phyloP scores from a whole-genome alignment of 83 land plant genomes.

The Isoetes engelmannii region DNA sequence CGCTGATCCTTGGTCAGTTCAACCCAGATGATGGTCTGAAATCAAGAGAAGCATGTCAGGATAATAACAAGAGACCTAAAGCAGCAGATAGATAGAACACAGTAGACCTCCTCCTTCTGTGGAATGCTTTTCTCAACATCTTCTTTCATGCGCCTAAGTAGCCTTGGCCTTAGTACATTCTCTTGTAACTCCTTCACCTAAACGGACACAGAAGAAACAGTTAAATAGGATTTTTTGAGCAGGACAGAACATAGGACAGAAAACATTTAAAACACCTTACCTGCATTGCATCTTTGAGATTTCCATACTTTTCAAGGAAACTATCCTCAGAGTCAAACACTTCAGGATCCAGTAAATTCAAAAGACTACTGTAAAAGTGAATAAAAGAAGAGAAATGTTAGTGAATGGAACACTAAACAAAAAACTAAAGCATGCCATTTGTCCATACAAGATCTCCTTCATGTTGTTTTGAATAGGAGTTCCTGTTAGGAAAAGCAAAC shows the following conservation, averaged over 20 bases:
- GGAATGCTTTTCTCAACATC: constrained; percentile 38
- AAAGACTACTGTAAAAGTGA: constrained; percentile 25
- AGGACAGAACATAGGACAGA: too few relatives aligned
- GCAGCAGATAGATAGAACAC: neutral
- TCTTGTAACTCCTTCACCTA: constrained; percentile 35
- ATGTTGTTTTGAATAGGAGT: constrained; percentile 41
- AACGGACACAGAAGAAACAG: neutral
- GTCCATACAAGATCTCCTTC: constrained; percentile 30
- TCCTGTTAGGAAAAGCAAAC: constrained; percentile 31
- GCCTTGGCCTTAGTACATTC: constrained; percentile 25
- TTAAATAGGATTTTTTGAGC: too few relatives aligned
- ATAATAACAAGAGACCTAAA: neutral
- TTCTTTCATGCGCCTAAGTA: constrained; percentile 32
- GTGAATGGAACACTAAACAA: too few relatives aligned
- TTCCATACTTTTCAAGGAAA: constrained; percentile 32
- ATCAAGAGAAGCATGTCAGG: constrained; percentile 1
- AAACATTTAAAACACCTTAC: neutral
- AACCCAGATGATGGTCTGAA: constrained; percentile 37
- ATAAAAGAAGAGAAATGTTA: too few relatives aligned
- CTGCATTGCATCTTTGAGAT: constrained; percentile 32
- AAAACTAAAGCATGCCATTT: too few relatives aligned
- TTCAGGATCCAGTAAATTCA: constrained; percentile 31
- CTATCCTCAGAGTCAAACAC: constrained; percentile 27
- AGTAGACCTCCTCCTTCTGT: constrained; percentile 28
- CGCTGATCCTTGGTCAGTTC: constrained; percentile 34